Evolutionary conservation across 2,329 filamentous ascomycete genomes (phyloP).

Genomic region (Talaromyces sp.): DNA sequence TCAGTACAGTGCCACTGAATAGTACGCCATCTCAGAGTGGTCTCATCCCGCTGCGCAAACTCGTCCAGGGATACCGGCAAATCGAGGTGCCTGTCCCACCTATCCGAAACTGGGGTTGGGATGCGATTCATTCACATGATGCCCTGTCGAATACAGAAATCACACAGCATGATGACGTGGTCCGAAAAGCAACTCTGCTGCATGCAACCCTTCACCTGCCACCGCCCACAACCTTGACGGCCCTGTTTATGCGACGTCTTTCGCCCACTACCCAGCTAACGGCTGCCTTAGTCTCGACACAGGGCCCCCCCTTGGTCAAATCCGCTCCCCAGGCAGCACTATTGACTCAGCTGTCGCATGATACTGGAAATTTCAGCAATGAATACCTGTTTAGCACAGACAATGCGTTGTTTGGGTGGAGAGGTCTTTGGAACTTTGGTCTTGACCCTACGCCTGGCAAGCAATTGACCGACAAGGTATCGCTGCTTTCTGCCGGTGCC

Average conservation of each 20-base stretch:
- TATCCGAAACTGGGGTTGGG: slow-evolving; percentile 26
- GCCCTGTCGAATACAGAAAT: slow-evolving; percentile 58
- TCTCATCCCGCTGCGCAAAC: slow-evolving; percentile 66
- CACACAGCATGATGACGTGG: slow-evolving; percentile 10
- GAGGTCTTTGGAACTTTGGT: slow-evolving; percentile 93
- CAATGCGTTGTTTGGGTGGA: slow-evolving; percentile 77
- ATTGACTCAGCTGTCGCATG: slow-evolving; percentile 53
- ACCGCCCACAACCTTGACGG: slow-evolving; percentile 79
- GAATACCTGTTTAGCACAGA: slow-evolving; percentile 92
- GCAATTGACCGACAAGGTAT: slow-evolving; percentile 33
- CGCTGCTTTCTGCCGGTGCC: slow-evolving; percentile 82
- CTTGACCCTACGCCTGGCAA: slow-evolving; percentile 38
- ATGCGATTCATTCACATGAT: slow-evolving; percentile 21
- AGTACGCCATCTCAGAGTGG: slow-evolving; percentile 63
- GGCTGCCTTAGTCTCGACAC: slow-evolving; percentile 52
- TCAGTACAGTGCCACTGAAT: slow-evolving; percentile 74
- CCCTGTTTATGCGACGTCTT: slow-evolving; percentile 72
- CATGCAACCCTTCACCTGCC: slow-evolving; percentile 42
- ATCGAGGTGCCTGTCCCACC: slow-evolving; percentile 47
- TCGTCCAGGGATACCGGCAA: slow-evolving; percentile 78
- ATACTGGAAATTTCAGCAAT: slow-evolving; percentile 78
- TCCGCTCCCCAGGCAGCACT: slow-evolving; percentile 41
- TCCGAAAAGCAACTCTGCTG: slow-evolving; percentile 36
- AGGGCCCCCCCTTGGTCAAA: slow-evolving; percentile 34
- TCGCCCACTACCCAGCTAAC: slow-evolving; percentile 73